A percentile compares a stretch with the other conserved stretches of the same genome.
phyloP scores from a whole-genome alignment of 768 basidiomycete genomes.

The Tephrocybe sp. region DNA sequence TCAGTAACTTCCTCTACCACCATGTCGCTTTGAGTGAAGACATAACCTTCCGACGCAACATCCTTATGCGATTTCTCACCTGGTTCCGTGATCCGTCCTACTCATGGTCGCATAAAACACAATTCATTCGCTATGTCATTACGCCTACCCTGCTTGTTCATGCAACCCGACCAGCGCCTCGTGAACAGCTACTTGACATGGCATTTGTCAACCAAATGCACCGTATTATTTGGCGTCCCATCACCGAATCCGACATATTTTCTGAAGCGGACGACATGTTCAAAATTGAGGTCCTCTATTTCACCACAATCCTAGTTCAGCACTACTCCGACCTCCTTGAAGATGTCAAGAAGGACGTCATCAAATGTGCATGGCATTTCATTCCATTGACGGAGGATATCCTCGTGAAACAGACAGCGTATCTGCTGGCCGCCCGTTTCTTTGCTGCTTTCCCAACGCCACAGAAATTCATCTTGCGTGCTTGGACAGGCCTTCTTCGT shows the following conservation, averaged over 20 bases:
- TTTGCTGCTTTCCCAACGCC: conserved; percentile 88
- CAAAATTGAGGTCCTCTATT: conserved; percentile 86
- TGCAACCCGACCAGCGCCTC: conserved; percentile 52
- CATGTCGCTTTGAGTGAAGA: conserved; percentile 79
- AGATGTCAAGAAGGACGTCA: conserved; percentile 87
- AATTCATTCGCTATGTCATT: conserved; percentile 78
- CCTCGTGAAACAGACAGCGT: conserved; percentile 90
- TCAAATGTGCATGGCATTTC: conserved; percentile 90
- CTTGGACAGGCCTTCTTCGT: conserved; percentile 89
- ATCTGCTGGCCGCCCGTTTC: conserved; percentile 88
- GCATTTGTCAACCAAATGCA: conserved; percentile 73
- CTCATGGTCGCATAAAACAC: conserved; percentile 76
- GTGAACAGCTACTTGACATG: conserved; percentile 65
- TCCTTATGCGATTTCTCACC: conserved; percentile 81
- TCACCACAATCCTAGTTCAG: conserved; percentile 88
- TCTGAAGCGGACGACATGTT: conserved; percentile 76
- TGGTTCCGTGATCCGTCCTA: conserved; percentile 73
- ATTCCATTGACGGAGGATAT: conserved; percentile 79
- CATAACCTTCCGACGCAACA: conserved; percentile 71
- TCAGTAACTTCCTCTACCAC: conserved; percentile 83
- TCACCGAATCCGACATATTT: conserved; percentile 55
- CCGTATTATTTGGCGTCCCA: conserved; percentile 78
- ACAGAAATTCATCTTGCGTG: conserved; percentile 84
- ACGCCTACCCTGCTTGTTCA: conserved; percentile 85
- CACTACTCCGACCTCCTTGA: conserved; percentile 78